phyloP scores from a whole-genome alignment of 2,329 filamentous ascomycete genomes.

The Camptophora hylomeconis region DNA sequence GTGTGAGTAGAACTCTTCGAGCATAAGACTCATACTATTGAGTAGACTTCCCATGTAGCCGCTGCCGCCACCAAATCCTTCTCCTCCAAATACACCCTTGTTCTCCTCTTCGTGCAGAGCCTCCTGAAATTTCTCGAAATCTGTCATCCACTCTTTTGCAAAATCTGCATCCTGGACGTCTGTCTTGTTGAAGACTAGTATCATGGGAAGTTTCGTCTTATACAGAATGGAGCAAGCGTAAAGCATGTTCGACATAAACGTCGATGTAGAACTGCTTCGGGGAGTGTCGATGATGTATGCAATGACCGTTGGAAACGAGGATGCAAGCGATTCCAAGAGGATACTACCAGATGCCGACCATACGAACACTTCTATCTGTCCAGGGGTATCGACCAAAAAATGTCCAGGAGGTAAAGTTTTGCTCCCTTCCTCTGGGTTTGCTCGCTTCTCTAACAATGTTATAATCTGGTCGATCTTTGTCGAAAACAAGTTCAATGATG shows the following conservation, averaged over 20 bases:
- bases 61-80: constrained; percentile 62
- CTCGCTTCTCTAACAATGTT: constrained; percentile 75
- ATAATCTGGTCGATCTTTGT: constrained; percentile 98
- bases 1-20: constrained; percentile 95
- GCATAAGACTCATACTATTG: constrained; percentile 94
- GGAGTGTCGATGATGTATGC: constrained; percentile 97
- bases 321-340: constrained; percentile 80
- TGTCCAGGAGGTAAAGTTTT: constrained; percentile 58
- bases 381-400: constrained; percentile 88
- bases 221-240: constrained; percentile 98
- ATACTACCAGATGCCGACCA: constrained; percentile 96
- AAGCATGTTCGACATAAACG: constrained; percentile 99
- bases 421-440: constrained; percentile 48
- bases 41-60: constrained; percentile 94
- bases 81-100: constrained; percentile 59
- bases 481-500: constrained; percentile 87
- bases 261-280: constrained; percentile 79
- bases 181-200: constrained; percentile 97
- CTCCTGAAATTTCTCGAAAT: constrained; percentile 89
- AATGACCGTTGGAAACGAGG: constrained; percentile 89
- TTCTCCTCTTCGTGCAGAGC: constrained; percentile 73
- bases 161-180: constrained; percentile 85
- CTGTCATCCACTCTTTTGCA: constrained; percentile 98
- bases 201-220: constrained; percentile 98
- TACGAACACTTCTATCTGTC: constrained; percentile 97